A percentile compares a stretch with the other conserved stretches of the same genome.
Evolutionary conservation across 805 yeast genomes (phyloP).

Genomic region (Jamesozyma lodderae): DNA sequence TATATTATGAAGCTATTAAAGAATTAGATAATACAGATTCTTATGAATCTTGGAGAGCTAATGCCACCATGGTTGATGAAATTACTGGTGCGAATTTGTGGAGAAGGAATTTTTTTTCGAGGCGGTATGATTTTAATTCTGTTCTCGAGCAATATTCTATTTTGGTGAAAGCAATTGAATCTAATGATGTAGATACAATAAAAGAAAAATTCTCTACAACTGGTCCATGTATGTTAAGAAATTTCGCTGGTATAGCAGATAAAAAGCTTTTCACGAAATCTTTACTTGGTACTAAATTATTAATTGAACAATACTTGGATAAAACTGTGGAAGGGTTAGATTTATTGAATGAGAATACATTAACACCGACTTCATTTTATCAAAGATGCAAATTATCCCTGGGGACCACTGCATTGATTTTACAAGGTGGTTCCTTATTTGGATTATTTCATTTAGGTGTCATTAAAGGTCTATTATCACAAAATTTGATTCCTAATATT

Average conservation of each 20-base stretch:
- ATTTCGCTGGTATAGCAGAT: slow-evolving; percentile 85
- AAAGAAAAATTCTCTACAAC: slow-evolving; percentile 62
- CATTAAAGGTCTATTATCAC: slow-evolving; percentile 68
- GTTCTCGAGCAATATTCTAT: slow-evolving; percentile 64
- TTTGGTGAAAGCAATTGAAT: slow-evolving; percentile 51
- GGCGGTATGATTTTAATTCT: slow-evolving; percentile 73
- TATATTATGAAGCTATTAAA: slow-evolving; percentile 37
- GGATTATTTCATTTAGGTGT: slow-evolving; percentile 94
- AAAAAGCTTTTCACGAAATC: slow-evolving; percentile 71
- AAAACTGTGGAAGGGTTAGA: slow-evolving; percentile 68
- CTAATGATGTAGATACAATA: slow-evolving; percentile 44
- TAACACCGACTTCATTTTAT: slow-evolving; percentile 63
- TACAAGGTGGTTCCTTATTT: slow-evolving; percentile 93
- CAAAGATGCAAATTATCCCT: slow-evolving; percentile 76
- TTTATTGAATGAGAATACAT: slow-evolving; percentile 38
- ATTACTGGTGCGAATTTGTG: slow-evolving; percentile 49
- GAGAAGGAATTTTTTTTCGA: slow-evolving; percentile 78
- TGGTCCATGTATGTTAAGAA: slow-evolving; percentile 61
- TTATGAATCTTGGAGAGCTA: slow-evolving; percentile 63
- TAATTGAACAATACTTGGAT: slow-evolving; percentile 60
- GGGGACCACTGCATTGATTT: slow-evolving; percentile 82
- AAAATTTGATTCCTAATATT: slow-evolving; percentile 71
- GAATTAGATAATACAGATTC: slow-evolving; percentile 43
- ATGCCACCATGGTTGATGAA: slow-evolving; percentile 41
- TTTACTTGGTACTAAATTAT: slow-evolving; percentile 77